Percentiles rank a stretch among this genome's conserved stretches.
Evolutionary conservation across 495 filamentous ascomycete genomes (phyloP).

Genomic region (Neurospora pannonica): DNA sequence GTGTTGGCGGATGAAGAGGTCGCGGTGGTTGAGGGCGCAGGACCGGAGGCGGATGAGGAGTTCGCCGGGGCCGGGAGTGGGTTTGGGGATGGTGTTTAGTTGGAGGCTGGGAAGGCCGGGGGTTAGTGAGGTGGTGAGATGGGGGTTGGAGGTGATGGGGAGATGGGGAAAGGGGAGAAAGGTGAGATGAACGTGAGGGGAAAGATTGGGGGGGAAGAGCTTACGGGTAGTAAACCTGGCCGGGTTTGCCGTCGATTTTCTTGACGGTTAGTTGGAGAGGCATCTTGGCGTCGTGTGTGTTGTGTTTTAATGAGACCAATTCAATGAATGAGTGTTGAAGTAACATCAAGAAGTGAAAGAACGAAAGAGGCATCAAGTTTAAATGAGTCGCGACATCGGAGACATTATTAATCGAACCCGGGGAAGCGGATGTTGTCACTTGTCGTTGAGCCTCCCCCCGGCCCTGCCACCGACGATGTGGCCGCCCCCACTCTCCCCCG

Average conservation of each 20-base stretch:
- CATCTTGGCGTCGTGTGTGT: constrained; percentile 23
- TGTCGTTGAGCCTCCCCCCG: not conserved
- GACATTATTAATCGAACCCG: not conserved
- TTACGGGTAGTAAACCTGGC: constrained; percentile 75
- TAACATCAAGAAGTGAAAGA: not conserved
- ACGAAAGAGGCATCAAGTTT: not conserved
- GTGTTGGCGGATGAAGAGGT: constrained; percentile 84
- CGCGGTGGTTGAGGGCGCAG: constrained; percentile 82
- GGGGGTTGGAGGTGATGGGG: not conserved
- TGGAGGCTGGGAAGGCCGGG: constrained; percentile 43
- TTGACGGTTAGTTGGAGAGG: constrained; percentile 39
- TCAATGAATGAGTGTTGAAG: not conserved
- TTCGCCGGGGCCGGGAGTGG: constrained; percentile 51
- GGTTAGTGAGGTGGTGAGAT: not conserved
- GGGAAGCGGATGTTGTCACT: not conserved
- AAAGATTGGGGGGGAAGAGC: constrained; percentile 11
- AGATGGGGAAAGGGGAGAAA: not conserved
- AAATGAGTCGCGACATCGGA: not conserved
- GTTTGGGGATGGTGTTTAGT: constrained; percentile 47
- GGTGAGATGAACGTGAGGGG: not conserved
- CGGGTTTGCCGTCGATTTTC: constrained; percentile 59
- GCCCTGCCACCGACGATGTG: not conserved
- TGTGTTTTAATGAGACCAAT: not conserved
- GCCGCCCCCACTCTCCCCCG: not conserved
- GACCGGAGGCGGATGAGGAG: constrained; percentile 62